Evolutionary conservation across 2,329 filamentous ascomycete species (phyloP).

Genomic region (Claviceps pazoutovae): DNA sequence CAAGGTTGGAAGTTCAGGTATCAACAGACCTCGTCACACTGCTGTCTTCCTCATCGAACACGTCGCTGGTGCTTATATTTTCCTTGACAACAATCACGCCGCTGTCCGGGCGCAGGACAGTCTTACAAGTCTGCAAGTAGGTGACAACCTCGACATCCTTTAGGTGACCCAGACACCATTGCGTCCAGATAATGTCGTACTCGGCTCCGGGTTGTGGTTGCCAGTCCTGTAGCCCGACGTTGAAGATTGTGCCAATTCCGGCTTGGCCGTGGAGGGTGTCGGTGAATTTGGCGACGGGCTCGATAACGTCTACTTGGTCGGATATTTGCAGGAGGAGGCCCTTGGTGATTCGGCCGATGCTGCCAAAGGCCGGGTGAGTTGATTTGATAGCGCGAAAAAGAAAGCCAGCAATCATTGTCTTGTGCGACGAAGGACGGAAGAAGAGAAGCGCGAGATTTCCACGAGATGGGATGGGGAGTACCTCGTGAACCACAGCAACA

Average conservation of each 20-base stretch:
- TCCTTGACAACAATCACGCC: slow-evolving; percentile 38
- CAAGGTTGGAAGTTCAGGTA: background rate
- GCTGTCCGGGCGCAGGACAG: slow-evolving; percentile 17
- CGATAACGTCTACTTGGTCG: slow-evolving; percentile 65
- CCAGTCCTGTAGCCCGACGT: slow-evolving; percentile 65
- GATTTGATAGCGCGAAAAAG: background rate
- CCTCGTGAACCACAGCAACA: background rate
- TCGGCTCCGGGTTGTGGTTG: slow-evolving; percentile 24
- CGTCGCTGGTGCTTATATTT: slow-evolving; percentile 54
- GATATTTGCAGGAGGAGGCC: slow-evolving; percentile 60
- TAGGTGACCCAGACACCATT: slow-evolving; percentile 81
- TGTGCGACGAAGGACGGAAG: background rate
- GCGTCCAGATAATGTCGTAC: slow-evolving; percentile 79
- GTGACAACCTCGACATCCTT: slow-evolving; percentile 57
- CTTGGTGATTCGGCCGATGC: slow-evolving; percentile 72
- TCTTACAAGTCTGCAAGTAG: slow-evolving; percentile 50
- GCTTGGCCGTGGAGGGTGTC: slow-evolving; percentile 40
- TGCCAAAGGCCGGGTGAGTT: slow-evolving; percentile 12
- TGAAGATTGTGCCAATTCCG: slow-evolving; percentile 51
- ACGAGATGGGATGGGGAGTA: background rate
- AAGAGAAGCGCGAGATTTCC: background rate
- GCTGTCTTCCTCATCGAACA: slow-evolving; percentile 63
- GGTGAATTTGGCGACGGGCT: slow-evolving; percentile 75
- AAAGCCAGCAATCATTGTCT: background rate
- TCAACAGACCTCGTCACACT: slow-evolving; percentile 52